These are phyloP conservation scores for Salvia hispanica DNA, from an alignment of 257 asterid species.

Conservation along the genomic window DNA sequence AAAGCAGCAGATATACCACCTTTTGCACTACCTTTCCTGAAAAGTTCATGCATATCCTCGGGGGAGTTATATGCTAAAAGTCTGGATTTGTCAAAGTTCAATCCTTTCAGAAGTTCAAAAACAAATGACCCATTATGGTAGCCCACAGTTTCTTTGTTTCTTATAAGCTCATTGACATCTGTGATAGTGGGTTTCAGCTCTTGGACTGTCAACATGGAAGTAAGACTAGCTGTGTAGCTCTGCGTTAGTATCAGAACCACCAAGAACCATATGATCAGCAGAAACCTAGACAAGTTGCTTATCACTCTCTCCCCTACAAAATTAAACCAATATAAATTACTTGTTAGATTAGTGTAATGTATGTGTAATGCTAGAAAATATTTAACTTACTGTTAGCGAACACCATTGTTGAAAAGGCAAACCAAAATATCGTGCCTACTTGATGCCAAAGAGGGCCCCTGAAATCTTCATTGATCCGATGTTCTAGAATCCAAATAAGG, in stretches of 20 bases:
- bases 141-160: constrained; percentile 32
- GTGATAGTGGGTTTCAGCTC: constrained; percentile 37
- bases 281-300: constrained; percentile 40
- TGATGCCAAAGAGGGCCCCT: constrained; percentile 45
- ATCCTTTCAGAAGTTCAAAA: constrained; percentile 17
- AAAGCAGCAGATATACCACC: constrained; percentile 47
- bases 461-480: constrained; percentile 47
- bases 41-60: constrained; percentile 27
- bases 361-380: not conserved
- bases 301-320: constrained; percentile 47
- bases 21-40: constrained; percentile 39
- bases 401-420: constrained; percentile 59
- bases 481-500: constrained; percentile 54
- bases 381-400: constrained; percentile 49
- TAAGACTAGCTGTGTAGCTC: constrained; percentile 46
- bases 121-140: constrained; percentile 41
- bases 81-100: constrained; percentile 29
- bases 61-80: constrained; percentile 21
- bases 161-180: constrained; percentile 32
- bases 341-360: not conserved
- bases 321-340: not conserved
- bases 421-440: constrained; percentile 54
- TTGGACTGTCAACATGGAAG: constrained; percentile 45
- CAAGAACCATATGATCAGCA: constrained; percentile 44
- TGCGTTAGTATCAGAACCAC: constrained; percentile 54